A percentile compares a stretch with the other conserved stretches of the same genome.
phyloP scores from a whole-genome alignment of 345 rosid genomes.

The Mercurialis annua region DNA sequence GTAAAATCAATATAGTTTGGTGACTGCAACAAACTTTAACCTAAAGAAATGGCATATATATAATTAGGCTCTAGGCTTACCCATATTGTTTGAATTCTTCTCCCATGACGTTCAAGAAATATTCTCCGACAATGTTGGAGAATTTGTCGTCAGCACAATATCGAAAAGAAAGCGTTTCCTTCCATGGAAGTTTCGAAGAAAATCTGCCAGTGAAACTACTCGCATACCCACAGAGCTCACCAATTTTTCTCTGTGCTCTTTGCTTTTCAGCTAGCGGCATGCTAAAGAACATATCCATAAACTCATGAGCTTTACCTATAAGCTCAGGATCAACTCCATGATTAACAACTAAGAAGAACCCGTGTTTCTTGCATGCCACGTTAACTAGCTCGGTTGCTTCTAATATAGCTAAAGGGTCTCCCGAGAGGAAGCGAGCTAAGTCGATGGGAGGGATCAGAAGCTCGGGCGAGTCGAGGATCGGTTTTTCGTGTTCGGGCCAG shows the following conservation, averaged over 20 bases:
- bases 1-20: too few species aligned
- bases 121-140: conserved; percentile 55
- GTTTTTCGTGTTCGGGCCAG: conserved; percentile 86
- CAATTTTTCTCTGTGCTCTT: conserved; percentile 67
- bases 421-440: conserved; percentile 49
- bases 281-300: conserved; percentile 72
- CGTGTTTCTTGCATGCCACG: conserved; percentile 76
- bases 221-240: conserved; percentile 86
- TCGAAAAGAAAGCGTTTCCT: conserved; percentile 83
- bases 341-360: conserved; percentile 77
- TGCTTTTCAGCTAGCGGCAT: conserved; percentile 66
- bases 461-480: conserved; percentile 45
- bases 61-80: conserved; percentile 37
- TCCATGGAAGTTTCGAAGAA: conserved; percentile 93
- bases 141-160: conserved; percentile 41
- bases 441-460: conserved; percentile 73
- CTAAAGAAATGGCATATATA: too few species aligned
- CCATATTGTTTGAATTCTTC: conserved; percentile 61
- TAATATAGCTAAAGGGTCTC: conserved; percentile 37
- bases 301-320: conserved; percentile 56
- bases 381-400: conserved; percentile 51
- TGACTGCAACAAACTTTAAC: too few species aligned
- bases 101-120: conserved; percentile 62
- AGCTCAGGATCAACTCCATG: conserved; percentile 73
- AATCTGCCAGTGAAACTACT: conserved; percentile 94